Base-by-base conservation (phyloP, 1,284 basidiomycete species). In the Volvariella volvacea region DNA sequence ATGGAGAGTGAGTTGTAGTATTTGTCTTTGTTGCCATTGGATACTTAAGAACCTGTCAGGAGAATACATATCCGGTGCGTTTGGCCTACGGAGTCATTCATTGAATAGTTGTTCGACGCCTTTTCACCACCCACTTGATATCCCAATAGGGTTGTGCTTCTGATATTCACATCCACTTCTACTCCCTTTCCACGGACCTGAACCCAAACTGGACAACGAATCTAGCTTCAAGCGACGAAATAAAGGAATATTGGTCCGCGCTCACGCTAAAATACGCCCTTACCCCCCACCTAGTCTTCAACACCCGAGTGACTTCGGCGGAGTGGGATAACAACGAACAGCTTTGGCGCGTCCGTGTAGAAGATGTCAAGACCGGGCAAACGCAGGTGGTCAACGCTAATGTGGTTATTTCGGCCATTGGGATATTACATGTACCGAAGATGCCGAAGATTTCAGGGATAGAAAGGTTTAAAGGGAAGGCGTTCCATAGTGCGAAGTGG, bases 401-500 rank as follows among this genome's bases (percentile, higher is more conserved):
- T 20, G 55, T 74, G n/a, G 43, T 78, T 16, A 60, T 78, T n/a
- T 66, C 65, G 0, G 74, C 71, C 4, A 55, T 65, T 9, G 74
- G 74, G 2, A 48, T 68, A 1, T 55, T 76, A 10, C 63, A 59
- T 41, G 56, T 60, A 7, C 71, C 71, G 12, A 58, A 59, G 30
- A 61, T 64, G 25, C 57, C 69, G 1, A 55, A 55, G 4, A 59
- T 75, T 9, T 55, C 60, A 3, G 75, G 68, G 1, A 50, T 66
- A n/a, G 58, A 62, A 2, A 49, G 39, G 2, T 80, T 76, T 56
- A 63, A 68, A 36, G 76, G 75, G 3, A 46, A 56, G 7, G 57
- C 65, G 32, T 72, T 74, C 43, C 77, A 78, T 56, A 73, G 70
- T 7, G 71, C 68, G 8, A 46, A 60, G 8, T 79, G 76, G 74